Evolutionary conservation across 139 green algal genomes (phyloP).

Genomic region (Tetratostichococcus sp.): DNA sequence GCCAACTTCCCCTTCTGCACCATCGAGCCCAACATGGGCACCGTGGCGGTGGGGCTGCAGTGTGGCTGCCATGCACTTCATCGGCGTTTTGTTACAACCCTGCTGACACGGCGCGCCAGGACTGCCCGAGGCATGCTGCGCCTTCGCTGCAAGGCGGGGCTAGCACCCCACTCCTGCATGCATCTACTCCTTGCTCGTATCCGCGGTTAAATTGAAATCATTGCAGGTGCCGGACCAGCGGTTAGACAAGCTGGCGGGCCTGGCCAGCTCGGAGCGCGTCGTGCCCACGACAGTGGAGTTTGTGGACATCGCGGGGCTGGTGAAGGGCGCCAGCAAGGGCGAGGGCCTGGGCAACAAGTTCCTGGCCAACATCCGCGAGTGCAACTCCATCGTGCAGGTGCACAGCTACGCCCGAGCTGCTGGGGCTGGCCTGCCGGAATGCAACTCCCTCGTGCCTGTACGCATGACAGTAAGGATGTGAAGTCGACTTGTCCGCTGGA

Average conservation of each 20-base stretch:
- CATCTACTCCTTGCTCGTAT: no score
- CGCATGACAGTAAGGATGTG: not conserved
- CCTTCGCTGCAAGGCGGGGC: no score
- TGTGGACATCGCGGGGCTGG: conserved; percentile 97
- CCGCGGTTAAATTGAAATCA: no score
- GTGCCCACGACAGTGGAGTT: conserved; percentile 92
- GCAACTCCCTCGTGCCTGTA: not conserved
- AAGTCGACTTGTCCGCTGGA: no score
- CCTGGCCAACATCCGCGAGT: conserved; percentile 93
- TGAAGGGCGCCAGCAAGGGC: conserved; percentile 83
- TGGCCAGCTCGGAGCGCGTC: conserved; percentile 65
- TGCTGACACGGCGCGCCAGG: no score
- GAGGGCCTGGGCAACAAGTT: conserved; percentile 98
- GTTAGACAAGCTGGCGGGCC: conserved; percentile 47
- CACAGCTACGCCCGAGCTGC: no score
- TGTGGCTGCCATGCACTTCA: no score
- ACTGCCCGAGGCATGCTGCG: no score
- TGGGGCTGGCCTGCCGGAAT: not conserved
- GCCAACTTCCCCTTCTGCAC: conserved; percentile 99
- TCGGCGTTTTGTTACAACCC: no score
- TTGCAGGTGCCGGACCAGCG: conserved; percentile 41
- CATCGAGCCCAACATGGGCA: conserved; percentile 88
- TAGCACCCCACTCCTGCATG: no score
- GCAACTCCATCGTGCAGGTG: conserved; percentile 88
- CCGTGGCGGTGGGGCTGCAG: conserved; percentile 47